Percentiles rank a stretch among this genome's conserved stretches.
These are phyloP conservation scores for Cinnamomum chago DNA, from an alignment of 164 flowering plant species.

Conservation along the genomic window DNA sequence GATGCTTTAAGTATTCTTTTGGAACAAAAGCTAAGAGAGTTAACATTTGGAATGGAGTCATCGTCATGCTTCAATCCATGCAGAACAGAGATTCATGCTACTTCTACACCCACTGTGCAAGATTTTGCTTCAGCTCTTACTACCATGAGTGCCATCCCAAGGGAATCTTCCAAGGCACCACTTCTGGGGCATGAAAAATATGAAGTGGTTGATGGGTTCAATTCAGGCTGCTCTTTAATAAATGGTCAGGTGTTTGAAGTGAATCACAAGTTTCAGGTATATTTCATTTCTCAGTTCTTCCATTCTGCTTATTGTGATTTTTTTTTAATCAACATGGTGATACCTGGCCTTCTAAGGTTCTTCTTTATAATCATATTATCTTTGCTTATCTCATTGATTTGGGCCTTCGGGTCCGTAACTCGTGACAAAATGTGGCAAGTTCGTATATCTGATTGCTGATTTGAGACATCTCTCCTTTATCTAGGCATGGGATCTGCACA, in stretches of 20 bases:
- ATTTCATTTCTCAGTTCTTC: not conserved
- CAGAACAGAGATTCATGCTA: conserved; percentile 21
- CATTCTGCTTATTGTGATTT: not conserved
- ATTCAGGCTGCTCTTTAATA: conserved; percentile 27
- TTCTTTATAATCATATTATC: no score
- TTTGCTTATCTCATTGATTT: no score
- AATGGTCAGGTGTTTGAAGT: conserved; percentile 16
- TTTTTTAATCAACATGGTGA: not conserved
- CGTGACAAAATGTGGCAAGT: no score
- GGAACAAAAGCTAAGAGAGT: conserved; percentile 76
- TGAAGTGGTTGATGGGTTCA: conserved; percentile 12
- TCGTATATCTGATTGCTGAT: no score
- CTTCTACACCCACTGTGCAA: conserved; percentile 23
- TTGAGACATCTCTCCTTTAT: no score
- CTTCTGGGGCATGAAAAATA: conserved; percentile 13
- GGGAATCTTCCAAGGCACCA: conserved; percentile 10
- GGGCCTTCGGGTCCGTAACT: no score
- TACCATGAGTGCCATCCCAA: conserved; percentile 20
- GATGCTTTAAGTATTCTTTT: conserved; percentile 78
- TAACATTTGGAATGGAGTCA: conserved; percentile 43
- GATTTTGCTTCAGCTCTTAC: conserved; percentile 26
- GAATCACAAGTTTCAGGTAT: conserved; percentile 46
- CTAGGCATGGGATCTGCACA: no score
- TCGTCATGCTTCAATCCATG: conserved; percentile 30
- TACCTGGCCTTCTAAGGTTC: not conserved